Evolutionary conservation across 2,329 filamentous ascomycete genomes (phyloP).

Genomic region (Raffaelea albimanens): DNA sequence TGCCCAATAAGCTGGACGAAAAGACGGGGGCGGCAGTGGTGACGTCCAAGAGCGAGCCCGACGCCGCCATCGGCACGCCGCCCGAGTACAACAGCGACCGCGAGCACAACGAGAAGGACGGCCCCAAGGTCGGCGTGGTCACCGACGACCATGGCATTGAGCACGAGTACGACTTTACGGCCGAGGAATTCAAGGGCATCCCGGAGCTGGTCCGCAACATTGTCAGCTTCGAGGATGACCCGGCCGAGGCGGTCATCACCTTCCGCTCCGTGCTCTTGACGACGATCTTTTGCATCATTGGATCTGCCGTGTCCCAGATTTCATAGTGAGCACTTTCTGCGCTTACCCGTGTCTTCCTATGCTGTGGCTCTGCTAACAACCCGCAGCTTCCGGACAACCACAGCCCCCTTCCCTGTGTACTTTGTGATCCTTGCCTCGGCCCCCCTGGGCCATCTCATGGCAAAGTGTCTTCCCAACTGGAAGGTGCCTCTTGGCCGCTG

Average conservation of each 20-base stretch:
- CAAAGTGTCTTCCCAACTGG: conserved; percentile 11
- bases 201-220: conserved; percentile 14
- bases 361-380: neutral
- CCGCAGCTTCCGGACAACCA: conserved; percentile 10
- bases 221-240: conserved; percentile 15
- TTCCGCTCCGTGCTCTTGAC: conserved; percentile 14
- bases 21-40: neutral
- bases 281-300: conserved; percentile 10
- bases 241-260: conserved; percentile 9
- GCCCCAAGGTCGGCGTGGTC: neutral
- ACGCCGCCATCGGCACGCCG: neutral
- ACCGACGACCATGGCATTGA: neutral
- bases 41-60: too few species aligned
- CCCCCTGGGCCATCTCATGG: conserved; percentile 12
- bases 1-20: neutral
- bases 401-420: conserved; percentile 12
- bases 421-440: conserved; percentile 15
- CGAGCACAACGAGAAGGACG: neutral
- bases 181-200: conserved; percentile 3
- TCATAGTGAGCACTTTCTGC: conserved; percentile 6
- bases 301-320: conserved; percentile 11
- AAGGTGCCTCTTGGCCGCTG: conserved; percentile 8
- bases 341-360: neutral
- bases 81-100: neutral
- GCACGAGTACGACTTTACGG: neutral